Conservation (phyloP, 2,329 filamentous ascomycete genomes). For the Penicillium sp. region DNA sequence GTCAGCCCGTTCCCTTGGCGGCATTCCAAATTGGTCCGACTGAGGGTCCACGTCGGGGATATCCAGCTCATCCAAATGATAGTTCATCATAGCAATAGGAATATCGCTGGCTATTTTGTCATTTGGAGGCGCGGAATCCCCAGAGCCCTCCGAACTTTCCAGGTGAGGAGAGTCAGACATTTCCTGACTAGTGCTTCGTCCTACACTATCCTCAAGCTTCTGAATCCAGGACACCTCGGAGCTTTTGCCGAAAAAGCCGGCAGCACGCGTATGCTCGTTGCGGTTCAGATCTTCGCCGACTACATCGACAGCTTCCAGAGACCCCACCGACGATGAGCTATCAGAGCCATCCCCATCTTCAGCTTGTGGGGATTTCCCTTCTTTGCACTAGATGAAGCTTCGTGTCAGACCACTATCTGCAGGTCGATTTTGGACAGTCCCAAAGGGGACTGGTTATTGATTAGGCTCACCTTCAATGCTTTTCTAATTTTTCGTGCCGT, state of each 20-base stretch:
- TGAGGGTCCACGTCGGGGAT: constrained; percentile 34
- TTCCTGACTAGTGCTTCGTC: constrained; percentile 17
- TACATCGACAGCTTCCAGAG: constrained; percentile 42
- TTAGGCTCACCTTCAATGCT: constrained; percentile 25
- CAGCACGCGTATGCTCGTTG: constrained; percentile 34
- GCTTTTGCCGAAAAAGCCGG: constrained; percentile 46
- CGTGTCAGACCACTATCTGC: neutral
- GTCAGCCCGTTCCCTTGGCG: constrained; percentile 38
- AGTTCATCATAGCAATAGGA: constrained; percentile 33
- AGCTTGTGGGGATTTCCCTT: neutral
- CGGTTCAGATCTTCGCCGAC: constrained; percentile 45
- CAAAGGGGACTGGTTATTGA: neutral
- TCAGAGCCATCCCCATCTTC: constrained; percentile 16
- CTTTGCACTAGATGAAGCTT: constrained; percentile 5
- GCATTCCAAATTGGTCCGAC: constrained; percentile 38
- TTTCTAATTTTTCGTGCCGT: constrained; percentile 26
- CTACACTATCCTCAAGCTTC: constrained; percentile 32
- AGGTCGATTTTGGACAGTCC: neutral
- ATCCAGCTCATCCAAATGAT: constrained; percentile 42
- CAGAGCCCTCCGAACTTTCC: neutral
- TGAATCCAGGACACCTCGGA: constrained; percentile 48
- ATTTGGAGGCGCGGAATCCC: neutral
- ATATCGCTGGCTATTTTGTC: constrained; percentile 17
- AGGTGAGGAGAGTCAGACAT: neutral
- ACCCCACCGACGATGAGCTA: constrained; percentile 31